Evolutionary conservation across 306 rosid genomes (phyloP), one percentile per base, ranked within the genome.

Genomic region (Neltuma alba): DNA sequence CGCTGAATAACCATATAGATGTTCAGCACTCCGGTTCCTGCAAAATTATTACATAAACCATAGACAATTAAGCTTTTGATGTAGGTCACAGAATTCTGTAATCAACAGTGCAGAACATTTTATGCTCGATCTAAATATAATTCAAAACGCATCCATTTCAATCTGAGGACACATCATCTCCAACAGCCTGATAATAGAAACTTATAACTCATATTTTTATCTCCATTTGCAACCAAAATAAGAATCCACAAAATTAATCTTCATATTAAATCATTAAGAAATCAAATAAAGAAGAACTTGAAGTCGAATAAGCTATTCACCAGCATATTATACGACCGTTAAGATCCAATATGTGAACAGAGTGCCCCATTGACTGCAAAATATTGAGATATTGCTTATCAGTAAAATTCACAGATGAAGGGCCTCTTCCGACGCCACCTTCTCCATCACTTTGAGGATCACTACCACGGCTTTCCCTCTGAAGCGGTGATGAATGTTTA

Each of bases 11-110:
- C 99, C 98, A 80, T 89, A 96, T 18, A 92, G 74, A 67, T 82
- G 85, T 84, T 96, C 97, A 58, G 99, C 99, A 78, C 90, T 85
- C 79, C 83, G 94, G 88, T 96, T 96, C 99, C 99, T 96, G 94
- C 87, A 79, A 70, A 76, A 76, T 68, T 40, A 68, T 55, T 72
- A 64, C 36, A 61, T 79, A 84, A 54, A 81, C 54, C 65, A 45
- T 75, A 66, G 54, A 30, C 70, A 54, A 41, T 21, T 21, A 68
- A 64, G 36, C 69, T 50, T 70, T 50, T 45, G 64, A 65, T 42
- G 64, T 9, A 79, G 60, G 18, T 40, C 70, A 74, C 33, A 58
- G 58, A 76, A 55, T 63, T 16, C 23, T 27, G 21, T 14, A 76
- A 73, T 38, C 65, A 65, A 72, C 66, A 75, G 45, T 36, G 72